Evolutionary conservation across 1,284 basidiomycete species (phyloP).

Genomic region (Marasmius fiardii): DNA sequence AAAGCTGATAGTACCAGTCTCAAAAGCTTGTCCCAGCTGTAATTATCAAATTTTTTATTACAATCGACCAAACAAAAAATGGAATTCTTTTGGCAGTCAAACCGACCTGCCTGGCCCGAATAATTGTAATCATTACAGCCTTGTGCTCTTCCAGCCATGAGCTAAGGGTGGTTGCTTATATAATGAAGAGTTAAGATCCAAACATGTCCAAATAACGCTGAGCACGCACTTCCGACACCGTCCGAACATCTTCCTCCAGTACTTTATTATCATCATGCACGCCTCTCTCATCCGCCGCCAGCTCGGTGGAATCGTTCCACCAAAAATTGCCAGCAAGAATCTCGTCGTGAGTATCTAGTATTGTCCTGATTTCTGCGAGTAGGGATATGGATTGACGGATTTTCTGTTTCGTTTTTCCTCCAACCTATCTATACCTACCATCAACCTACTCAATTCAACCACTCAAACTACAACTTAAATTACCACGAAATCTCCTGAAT

Average conservation of each 20-base stretch:
- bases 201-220: background rate
- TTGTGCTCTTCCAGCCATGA: too few relatives aligned
- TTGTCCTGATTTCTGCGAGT: background rate
- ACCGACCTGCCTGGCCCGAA: too few relatives aligned
- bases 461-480: background rate
- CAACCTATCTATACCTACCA: background rate
- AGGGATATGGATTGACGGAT: background rate
- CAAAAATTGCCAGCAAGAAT: slow-evolving; percentile 91
- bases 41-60: too few relatives aligned
- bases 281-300: slow-evolving; percentile 80
- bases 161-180: too few relatives aligned
- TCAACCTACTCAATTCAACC: background rate
- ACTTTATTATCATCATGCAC: slow-evolving; percentile 54
- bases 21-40: too few relatives aligned
- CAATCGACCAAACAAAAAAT: too few relatives aligned
- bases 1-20: too few relatives aligned
- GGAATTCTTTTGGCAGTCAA: background rate
- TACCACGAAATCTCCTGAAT: background rate
- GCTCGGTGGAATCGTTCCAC: slow-evolving; percentile 82
- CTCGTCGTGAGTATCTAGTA: slow-evolving; percentile 63
- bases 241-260: slow-evolving; percentile 15
- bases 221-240: slow-evolving; percentile 4
- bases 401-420: background rate
- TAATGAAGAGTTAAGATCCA: too few relatives aligned
- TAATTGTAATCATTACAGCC: too few relatives aligned